phyloP scores from a whole-genome alignment of 495 filamentous ascomycete genomes.

The Hypoxylon lenormandii region DNA sequence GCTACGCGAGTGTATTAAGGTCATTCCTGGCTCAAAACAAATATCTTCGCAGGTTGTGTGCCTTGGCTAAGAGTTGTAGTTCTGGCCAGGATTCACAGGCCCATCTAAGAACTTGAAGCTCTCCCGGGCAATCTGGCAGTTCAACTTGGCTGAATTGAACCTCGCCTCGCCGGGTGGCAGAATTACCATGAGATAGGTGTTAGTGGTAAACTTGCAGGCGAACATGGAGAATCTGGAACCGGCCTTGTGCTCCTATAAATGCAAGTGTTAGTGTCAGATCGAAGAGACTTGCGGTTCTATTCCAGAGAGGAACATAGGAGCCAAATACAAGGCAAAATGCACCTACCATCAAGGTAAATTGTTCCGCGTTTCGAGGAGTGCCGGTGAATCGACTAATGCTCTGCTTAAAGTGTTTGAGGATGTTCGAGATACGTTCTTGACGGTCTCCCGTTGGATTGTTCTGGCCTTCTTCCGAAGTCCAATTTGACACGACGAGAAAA shows the following conservation, averaged over 20 bases:
- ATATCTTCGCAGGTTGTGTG: not conserved
- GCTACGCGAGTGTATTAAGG: conserved; percentile 11
- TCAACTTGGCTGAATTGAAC: conserved; percentile 88
- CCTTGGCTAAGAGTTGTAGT: conserved; percentile 23
- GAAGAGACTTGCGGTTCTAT: not conserved
- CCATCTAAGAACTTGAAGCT: conserved; percentile 74
- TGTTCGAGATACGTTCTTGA: conserved; percentile 93
- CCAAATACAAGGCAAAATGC: conserved; percentile 18
- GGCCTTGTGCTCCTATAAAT: conserved; percentile 64
- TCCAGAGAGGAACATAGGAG: too few species aligned
- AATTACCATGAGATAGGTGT: conserved; percentile 92
- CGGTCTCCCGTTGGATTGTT: conserved; percentile 89
- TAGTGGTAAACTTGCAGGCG: conserved; percentile 90
- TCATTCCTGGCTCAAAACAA: not conserved
- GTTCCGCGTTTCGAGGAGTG: conserved; percentile 67
- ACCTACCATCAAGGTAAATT: conserved; percentile 62
- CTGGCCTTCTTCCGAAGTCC: conserved; percentile 76
- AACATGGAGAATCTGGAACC: conserved; percentile 84
- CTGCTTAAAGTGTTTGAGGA: conserved; percentile 97
- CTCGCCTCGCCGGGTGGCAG: conserved; percentile 87
- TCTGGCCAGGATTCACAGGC: conserved; percentile 45
- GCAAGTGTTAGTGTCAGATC: conserved; percentile 23
- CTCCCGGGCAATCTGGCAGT: conserved; percentile 83
- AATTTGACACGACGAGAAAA: conserved; percentile 90
- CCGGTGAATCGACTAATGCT: conserved; percentile 64